Base-by-base conservation (phyloP, 2,329 filamentous ascomycete species). In the Cladosporium sp. region DNA sequence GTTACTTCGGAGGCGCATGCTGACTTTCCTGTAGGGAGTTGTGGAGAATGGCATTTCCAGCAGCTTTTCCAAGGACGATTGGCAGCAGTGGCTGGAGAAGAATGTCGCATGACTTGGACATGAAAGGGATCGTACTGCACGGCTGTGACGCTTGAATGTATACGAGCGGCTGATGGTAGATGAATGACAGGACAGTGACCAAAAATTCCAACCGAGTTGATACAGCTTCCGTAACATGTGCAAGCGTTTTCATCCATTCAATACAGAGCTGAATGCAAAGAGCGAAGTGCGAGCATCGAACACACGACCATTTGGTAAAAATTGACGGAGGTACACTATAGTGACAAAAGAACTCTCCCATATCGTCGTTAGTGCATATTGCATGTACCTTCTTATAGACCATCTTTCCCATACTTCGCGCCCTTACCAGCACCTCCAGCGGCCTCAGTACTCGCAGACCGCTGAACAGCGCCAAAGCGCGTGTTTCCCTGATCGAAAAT, bases 41-140 rank as follows among this genome's bases (percentile, higher is more conserved):
- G 89, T 96, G 58, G 91, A 91, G 74, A 87, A 86, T 69, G 87
- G 90, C 59, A 91, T 97, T 70, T 90, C 88, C 68, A 94, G 90
- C 65, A 85, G 88, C 26, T 97, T 93, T 86, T 89, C 85, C 0
- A 83, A 83, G 71, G 87, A 91, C 66, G 90, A 97, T 79, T 98
- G 93, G 93, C 84, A 89, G 74, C 89, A 93, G 78, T 97, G 90
- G 90, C 78, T 97, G 75, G 82, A 84, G 72, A 86, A 88, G 79
- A 89, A 88, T 73, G 79, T 88, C 63, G 80, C 80, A 66, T 89
- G 80, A 82, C 46, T 66, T 28, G 59, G 34, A 6, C 2, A 39
- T n/a, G 43, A 61, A 14, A 13, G 5, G 8, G 10, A 8, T 16
- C 18, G 25, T 10, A 10, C 28, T 8, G 46, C 59, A 21, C 30